These are phyloP conservation scores for Coelastrella sp. DNA, from an alignment of 139 green algal genomes.

Conservation along the genomic window DNA sequence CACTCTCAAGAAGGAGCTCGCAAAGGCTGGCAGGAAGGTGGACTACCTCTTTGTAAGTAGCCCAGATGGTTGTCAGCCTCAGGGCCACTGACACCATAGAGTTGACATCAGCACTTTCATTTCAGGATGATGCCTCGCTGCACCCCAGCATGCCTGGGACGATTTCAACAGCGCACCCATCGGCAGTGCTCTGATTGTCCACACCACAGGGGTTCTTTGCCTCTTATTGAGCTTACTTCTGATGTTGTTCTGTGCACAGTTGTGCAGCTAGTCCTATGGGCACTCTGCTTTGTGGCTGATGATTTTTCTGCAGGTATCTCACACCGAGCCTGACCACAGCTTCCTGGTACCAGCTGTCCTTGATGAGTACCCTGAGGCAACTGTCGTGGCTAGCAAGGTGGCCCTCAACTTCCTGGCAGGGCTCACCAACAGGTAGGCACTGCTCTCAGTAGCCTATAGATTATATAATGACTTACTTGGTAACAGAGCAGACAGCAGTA, in stretches of 20 bases:
- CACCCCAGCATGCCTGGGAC: no score
- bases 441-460: neutral
- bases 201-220: no score
- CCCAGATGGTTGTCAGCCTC: constrained; percentile 48
- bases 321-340: constrained; percentile 94
- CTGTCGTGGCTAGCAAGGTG: constrained; percentile 91
- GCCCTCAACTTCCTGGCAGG: constrained; percentile 78
- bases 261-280: neutral
- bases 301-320: constrained; percentile 37
- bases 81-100: neutral
- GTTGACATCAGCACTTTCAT: neutral
- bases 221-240: neutral
- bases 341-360: constrained; percentile 90
- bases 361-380: constrained; percentile 82
- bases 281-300: neutral
- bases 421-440: constrained; percentile 70
- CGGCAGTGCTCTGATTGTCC: no score
- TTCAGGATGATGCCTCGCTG: neutral
- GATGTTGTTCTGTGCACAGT: neutral
- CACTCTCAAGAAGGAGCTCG: constrained; percentile 69
- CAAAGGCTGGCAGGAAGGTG: constrained; percentile 32
- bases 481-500: neutral
- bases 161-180: no score
- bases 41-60: constrained; percentile 84
- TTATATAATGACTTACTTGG: neutral